Evolutionary conservation across 2,329 filamentous ascomycete genomes (phyloP).

Genomic region (Albophoma yamanashiensis): DNA sequence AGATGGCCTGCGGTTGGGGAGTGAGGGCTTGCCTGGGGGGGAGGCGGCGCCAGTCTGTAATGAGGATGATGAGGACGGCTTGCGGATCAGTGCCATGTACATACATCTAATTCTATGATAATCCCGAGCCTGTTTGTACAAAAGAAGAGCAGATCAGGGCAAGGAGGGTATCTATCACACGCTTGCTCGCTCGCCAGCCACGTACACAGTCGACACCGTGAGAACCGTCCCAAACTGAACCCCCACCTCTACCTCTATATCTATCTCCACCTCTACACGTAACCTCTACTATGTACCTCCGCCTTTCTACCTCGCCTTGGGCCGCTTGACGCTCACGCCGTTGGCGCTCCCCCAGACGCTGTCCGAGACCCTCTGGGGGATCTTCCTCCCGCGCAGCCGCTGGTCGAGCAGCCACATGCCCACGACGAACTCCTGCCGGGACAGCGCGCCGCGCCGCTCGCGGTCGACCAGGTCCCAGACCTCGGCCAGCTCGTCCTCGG

Average conservation of each 20-base stretch:
- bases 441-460: constrained; percentile 41
- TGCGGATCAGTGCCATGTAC: not conserved
- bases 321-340: constrained; percentile 28
- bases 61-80: too few relatives aligned
- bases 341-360: constrained; percentile 67
- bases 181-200: not conserved
- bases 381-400: constrained; percentile 66
- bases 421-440: constrained; percentile 66
- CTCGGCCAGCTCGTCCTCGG: constrained; percentile 57
- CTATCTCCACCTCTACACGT: too few relatives aligned
- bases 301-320: constrained; percentile 15
- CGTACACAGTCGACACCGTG: not conserved
- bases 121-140: not conserved
- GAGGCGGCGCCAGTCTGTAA: not conserved
- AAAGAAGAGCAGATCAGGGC: not conserved
- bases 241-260: too few relatives aligned
- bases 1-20: not conserved
- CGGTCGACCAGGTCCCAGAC: constrained; percentile 68
- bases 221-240: too few relatives aligned
- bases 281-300: too few relatives aligned
- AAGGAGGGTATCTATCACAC: not conserved
- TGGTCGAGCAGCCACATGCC: constrained; percentile 78
- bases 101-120: not conserved
- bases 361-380: constrained; percentile 58
- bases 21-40: not conserved